These are phyloP conservation scores for Edaphochlamys debaryana DNA, from an alignment of 139 green algal species.

Conservation along the genomic window DNA sequence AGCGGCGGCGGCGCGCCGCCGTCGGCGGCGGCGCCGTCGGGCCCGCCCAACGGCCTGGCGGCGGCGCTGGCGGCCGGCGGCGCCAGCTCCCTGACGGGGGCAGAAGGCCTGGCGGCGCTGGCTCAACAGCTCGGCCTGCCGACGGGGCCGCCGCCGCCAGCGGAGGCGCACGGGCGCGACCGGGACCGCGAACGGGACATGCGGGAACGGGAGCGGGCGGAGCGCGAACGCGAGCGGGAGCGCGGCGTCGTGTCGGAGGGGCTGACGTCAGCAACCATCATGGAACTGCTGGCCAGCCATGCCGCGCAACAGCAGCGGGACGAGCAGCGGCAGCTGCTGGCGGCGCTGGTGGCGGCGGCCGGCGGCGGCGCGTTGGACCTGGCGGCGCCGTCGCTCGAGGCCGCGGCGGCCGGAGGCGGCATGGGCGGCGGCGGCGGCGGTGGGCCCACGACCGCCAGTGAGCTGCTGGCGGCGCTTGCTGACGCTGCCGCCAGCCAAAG, in stretches of 20 bases:
- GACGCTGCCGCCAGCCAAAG: neutral
- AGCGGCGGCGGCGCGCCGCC: no score
- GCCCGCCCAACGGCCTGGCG: no score
- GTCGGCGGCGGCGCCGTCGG: no score
- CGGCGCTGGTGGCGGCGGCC: no score
- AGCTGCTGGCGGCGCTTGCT: no score
- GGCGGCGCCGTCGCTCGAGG: neutral
- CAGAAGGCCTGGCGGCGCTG: no score
- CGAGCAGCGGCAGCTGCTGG: neutral
- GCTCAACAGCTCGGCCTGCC: no score
- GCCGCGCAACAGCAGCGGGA: neutral
- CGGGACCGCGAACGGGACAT: neutral
- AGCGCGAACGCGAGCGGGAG: neutral
- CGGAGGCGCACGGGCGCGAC: neutral
- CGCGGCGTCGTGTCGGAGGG: neutral
- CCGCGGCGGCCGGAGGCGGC: neutral
- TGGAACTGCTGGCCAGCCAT: neutral
- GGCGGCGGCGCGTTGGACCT: no score
- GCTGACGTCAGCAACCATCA: neutral
- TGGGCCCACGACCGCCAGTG: neutral
- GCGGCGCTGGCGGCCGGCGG: no score
- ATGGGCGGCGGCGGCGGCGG: neutral
- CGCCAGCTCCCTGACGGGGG: no score
- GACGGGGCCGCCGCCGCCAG: neutral
- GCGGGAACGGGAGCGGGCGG: neutral